Evolutionary conservation across 805 yeast genomes (phyloP), one percentile per base, ranked within the genome.

Genomic region (Saccharomyces kudriavzevii): DNA sequence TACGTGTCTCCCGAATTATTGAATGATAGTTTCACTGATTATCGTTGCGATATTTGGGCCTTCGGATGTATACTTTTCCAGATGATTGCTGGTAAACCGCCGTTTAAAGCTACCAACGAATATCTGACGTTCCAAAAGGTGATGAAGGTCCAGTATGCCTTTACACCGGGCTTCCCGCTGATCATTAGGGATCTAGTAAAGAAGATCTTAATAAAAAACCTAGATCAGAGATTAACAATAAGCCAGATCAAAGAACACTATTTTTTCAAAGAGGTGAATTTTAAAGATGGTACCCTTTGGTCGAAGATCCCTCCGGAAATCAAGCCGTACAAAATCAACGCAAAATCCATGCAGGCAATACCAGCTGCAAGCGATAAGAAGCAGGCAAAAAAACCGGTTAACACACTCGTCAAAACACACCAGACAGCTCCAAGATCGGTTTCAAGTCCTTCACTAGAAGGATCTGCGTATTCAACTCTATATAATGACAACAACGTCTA

Each of bases 21-120:
- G 55, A 88, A 84, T 57, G 87, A 79, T 62, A 87, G 85, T 61
- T 84, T 81, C 53, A 88, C 89, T 0, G 97, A 97, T 1, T 84
- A 83, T 60, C 90, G 97, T 1, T 87, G 97, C 50, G 99, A 94
- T 70, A 85, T 94, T n/a, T 94, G 99, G 99, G 92, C 98, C 10
- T 88, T 96, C 70, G 99, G 99, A 0, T 90, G 98, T 67, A 92
- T 94, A 6, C 70, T 94, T 0, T 94, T 87, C 69, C 98, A 94
- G 67, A 89, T 94, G 96, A 82, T 91, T 25, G 96, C 96, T 56
- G 97, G 97, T 0, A 80, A 78, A 58, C 94, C 97, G 1, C 95
- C 96, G 4, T 87, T 87, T 68, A 87, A 86, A 64, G 95, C 91
- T 1, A 77, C 89, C 0, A 87, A 87, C 64, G 96, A 87, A 64